These are phyloP conservation scores for Triticum timopheevii DNA, from an alignment of 176 grass and related monocot genomes.

Conservation along the genomic window DNA sequence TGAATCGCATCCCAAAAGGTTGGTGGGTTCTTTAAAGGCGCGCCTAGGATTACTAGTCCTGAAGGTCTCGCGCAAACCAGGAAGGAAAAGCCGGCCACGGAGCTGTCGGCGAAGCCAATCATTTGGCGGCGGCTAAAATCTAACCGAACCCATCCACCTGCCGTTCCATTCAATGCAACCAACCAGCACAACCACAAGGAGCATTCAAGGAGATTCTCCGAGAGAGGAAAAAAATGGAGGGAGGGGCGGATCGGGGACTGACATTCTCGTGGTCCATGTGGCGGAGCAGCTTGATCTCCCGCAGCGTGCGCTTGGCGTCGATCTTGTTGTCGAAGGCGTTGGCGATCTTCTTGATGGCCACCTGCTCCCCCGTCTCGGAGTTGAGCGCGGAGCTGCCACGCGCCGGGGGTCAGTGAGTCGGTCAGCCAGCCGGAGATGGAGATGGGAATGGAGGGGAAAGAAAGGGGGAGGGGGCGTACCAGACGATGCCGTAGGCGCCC, in stretches of 20 bases:
- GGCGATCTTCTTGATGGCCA: slow-evolving; percentile 99
- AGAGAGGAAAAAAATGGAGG: neutral
- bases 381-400: slow-evolving; percentile 77
- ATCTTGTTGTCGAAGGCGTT: slow-evolving; percentile 99
- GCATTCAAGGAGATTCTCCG: too few species aligned
- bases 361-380: slow-evolving; percentile 91
- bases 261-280: slow-evolving; percentile 99
- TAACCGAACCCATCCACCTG: slow-evolving; percentile 13
- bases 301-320: slow-evolving; percentile 95
- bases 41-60: slow-evolving; percentile 28
- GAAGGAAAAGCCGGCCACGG: neutral
- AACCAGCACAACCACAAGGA: too few species aligned
- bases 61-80: neutral
- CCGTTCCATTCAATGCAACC: neutral
- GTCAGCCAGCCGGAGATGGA: neutral
- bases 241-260: slow-evolving; percentile 1
- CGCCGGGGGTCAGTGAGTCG: neutral
- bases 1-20: slow-evolving; percentile 30
- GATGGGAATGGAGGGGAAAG: too few species aligned
- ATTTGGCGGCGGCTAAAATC: slow-evolving; percentile 19
- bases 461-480: slow-evolving; percentile 22
- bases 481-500: slow-evolving; percentile 98
- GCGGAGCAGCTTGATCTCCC: slow-evolving; percentile 98
- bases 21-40: slow-evolving; percentile 35
- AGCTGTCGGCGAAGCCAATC: slow-evolving; percentile 25